Base-by-base conservation (phyloP, 2,329 filamentous ascomycete species). In the Thermothelomyces thermophilus region DNA sequence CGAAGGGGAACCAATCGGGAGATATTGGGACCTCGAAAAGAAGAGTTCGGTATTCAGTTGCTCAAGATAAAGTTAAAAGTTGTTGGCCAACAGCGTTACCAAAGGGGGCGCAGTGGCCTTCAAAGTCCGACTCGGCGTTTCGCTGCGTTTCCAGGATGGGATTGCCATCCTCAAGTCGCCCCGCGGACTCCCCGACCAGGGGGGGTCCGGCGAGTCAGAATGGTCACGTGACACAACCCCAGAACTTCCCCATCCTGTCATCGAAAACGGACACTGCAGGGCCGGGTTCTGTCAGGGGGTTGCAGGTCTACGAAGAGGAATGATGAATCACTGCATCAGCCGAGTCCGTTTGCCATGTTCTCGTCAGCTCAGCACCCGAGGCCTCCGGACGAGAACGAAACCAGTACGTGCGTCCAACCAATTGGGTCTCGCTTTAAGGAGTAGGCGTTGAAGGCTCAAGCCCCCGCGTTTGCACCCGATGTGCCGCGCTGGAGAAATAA, bases 41-140 rank as follows among this genome's bases (percentile, higher is more conserved):
- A 11, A 31, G 17, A 17, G 13, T 3, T 14, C 14, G 36, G 36
- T 20, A 24, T 39, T 39, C 10, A 19, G 5, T 36, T 10, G 17
- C 13, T 28, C 31, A 36, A 33, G 28, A 26, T 20, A 33, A n/a
- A 39, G 50, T 42, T 41, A 26, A 5, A 26, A 26, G 41, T 22
- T 22, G 41, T 53, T 50, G 48, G 51, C 44, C 20, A 24, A 40
- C 28, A 30, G 13, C 36, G 40, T 34, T 43, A 10, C 34, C 28
- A 19, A 46, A 52, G 51, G 47, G 52, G 54, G 52, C 46, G 44
- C 53, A 50, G 58, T 58, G 56, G 56, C 58, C 58, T 59, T 11
- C 59, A 59, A 58, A 58, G 53, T 46, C 57, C 52, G 49, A 51
- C 45, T 56, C 52, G 50, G 51, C 56, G 55, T 56, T 57, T 51